Conservation (phyloP, 2,329 filamentous ascomycete genomes). For the Aspergillus ochraceus region DNA sequence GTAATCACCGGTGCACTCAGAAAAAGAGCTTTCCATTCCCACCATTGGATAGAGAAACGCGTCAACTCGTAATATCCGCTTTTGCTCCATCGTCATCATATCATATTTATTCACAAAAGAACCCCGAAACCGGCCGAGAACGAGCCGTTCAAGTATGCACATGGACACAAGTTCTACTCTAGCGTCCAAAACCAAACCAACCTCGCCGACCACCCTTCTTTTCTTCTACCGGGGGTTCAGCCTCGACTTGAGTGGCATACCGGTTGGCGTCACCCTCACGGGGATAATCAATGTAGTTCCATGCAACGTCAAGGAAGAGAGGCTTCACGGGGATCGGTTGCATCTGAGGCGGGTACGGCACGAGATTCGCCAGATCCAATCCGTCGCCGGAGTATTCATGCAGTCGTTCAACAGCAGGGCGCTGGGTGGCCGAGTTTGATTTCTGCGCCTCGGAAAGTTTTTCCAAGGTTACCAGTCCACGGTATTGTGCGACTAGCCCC, state of each 20-base stretch:
- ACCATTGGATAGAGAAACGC: background rate
- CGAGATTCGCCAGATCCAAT: constrained; percentile 75
- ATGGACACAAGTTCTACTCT: constrained; percentile 8
- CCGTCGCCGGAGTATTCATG: constrained; percentile 70
- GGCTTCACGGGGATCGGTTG: constrained; percentile 88
- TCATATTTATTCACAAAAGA: background rate
- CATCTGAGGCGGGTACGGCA: constrained; percentile 82
- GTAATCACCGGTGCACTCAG: background rate
- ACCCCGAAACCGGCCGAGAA: background rate
- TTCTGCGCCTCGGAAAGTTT: constrained; percentile 57
- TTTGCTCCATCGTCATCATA: background rate
- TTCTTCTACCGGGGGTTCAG: constrained; percentile 34
- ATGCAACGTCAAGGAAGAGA: constrained; percentile 92
- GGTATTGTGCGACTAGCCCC: constrained; percentile 74
- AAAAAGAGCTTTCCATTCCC: background rate
- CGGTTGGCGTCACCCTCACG: constrained; percentile 48
- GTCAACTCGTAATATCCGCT: background rate
- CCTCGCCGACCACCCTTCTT: constrained; percentile 63
- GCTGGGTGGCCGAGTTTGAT: constrained; percentile 40
- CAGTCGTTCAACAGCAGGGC: constrained; percentile 72
- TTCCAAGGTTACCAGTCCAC: constrained; percentile 81
- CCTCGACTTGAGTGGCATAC: constrained; percentile 27
- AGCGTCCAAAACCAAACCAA: constrained; percentile 71
- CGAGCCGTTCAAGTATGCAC: background rate
- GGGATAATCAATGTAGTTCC: constrained; percentile 96